Base-by-base conservation (phyloP, 495 filamentous ascomycete genomes). In the Penicillium samsonianum region DNA sequence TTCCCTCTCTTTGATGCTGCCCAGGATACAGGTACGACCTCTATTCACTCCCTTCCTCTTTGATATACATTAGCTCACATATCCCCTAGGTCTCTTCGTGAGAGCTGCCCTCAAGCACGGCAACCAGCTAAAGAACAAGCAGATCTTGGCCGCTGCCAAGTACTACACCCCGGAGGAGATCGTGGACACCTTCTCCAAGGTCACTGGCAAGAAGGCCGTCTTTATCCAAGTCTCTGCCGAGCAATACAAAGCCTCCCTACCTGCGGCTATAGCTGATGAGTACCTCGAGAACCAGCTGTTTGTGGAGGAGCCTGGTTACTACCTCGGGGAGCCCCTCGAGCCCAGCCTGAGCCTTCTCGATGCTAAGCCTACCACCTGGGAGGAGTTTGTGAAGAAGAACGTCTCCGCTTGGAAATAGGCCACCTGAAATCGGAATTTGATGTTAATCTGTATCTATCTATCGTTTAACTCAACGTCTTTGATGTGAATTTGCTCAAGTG, bases 1-100 rank as follows among this genome's bases (percentile, higher is more conserved):
- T 68, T 84, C 49, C 84, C 85, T 11, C 66, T 84, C 14, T 76
- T 85, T 54, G 78, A 84, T 56, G 73, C 79, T 8, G 76, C 40
- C 2, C 57, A 63, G 37, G 84, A 87, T 63, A 82, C 78, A 11
- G 77, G 74, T 55, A 84, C 79, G 56, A 30, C 20, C n/a, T 20
- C 40, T 42, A 3, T 28, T 38, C n/a, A 4, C 23, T 25, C 23
- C 28, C 17, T 6, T 12, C 28, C 5, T 20, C 37, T 26, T 28
- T 23, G 11, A 17, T 26, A 19, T 10, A 12, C 17, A 33, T 12
- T 9, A 26, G 37, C 40, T 45, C 17, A 54, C 31, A 26, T 28
- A 28, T 28, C n/a, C 14, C 7, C 14, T 51, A 67, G 65, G 61
- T 28, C 50, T 59, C 45, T 88, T 82, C 61, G 75, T 86, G 53